Conservation (phyloP, 1,284 basidiomycete genomes). For the Cryptococcus sp. region DNA sequence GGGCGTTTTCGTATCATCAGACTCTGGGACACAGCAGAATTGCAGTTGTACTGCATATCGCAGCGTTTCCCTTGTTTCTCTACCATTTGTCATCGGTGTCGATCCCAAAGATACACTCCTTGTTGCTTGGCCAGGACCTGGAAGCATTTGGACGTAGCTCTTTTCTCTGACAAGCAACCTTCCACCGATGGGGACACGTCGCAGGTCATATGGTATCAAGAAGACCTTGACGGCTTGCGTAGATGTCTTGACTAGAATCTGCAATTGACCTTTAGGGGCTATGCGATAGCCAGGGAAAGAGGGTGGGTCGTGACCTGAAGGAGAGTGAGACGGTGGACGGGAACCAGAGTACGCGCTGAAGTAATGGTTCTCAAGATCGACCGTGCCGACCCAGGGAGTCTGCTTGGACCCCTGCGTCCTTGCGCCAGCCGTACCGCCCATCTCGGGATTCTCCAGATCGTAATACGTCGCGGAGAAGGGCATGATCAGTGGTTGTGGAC, state of each 20-base stretch:
- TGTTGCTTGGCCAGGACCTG: background rate
- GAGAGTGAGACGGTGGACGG: background rate
- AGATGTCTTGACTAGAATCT: conserved; percentile 57
- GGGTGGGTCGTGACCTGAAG: conserved; percentile 30
- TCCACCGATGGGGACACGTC: conserved; percentile 45
- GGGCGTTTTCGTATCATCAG: background rate
- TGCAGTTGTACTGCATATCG: conserved; percentile 56
- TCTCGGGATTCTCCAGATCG: conserved; percentile 33
- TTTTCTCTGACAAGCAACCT: conserved; percentile 48
- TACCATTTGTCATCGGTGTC: background rate
- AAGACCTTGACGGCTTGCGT: conserved; percentile 57
- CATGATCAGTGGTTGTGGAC: conserved; percentile 35
- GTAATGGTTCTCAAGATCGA: conserved; percentile 48
- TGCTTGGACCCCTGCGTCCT: conserved; percentile 18
- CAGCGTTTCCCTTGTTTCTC: conserved; percentile 36
- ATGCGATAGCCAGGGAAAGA: conserved; percentile 58
- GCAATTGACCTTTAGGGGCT: conserved; percentile 57
- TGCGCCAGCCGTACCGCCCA: too few relatives aligned
- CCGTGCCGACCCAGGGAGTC: conserved; percentile 50
- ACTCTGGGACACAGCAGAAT: conserved; percentile 43
- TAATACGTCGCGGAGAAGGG: conserved; percentile 50
- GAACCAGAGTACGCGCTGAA: conserved; percentile 14
- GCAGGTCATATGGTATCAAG: conserved; percentile 58
- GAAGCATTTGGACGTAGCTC: conserved; percentile 31
- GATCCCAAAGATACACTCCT: background rate